A percentile compares a stretch with the other conserved stretches of the same genome.
phyloP scores from a whole-genome alignment of 192 early-diverging fungal genomes.

The Backusella tuberculispora region DNA sequence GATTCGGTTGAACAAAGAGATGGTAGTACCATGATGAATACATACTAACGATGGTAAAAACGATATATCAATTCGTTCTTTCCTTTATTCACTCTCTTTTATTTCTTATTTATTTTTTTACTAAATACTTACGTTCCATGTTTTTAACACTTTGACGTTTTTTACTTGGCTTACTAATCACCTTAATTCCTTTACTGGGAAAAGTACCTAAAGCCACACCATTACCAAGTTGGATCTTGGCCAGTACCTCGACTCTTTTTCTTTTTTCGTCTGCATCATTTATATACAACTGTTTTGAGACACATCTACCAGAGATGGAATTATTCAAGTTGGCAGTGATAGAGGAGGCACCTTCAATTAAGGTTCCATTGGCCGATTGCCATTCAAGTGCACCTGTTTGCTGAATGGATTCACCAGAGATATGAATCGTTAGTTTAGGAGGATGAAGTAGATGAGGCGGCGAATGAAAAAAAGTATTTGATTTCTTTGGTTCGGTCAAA shows the following conservation, averaged over 20 bases:
- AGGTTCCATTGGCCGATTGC: slow-evolving; percentile 38
- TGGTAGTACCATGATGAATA: slow-evolving; percentile 83
- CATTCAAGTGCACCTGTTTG: slow-evolving; percentile 59
- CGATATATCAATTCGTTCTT: neutral
- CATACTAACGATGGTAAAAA: slow-evolving; percentile 56
- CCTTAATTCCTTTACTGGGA: slow-evolving; percentile 77
- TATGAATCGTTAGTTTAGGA: slow-evolving; percentile 39
- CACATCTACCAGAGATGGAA: slow-evolving; percentile 66
- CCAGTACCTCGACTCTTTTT: slow-evolving; percentile 75
- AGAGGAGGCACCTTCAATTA: slow-evolving; percentile 11
- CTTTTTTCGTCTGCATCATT: slow-evolving; percentile 85
- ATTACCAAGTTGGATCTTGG: slow-evolving; percentile 70
- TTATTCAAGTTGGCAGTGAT: slow-evolving; percentile 14
- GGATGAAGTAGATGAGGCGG: slow-evolving; percentile 17
- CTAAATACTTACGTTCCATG: slow-evolving; percentile 59
- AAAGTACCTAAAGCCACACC: slow-evolving; percentile 68
- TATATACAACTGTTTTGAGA: slow-evolving; percentile 83
- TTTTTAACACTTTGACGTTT: slow-evolving; percentile 86
- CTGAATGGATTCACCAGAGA: slow-evolving; percentile 37
- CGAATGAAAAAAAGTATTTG: slow-evolving; percentile 18
- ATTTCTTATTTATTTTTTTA: neutral
- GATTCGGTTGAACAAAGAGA: slow-evolving; percentile 89
- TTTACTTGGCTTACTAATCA: slow-evolving; percentile 93
- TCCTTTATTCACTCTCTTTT: neutral
- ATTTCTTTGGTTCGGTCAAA: slow-evolving; percentile 30